These are phyloP conservation scores for Scheffersomyces quercinus DNA, from an alignment of 1,139 yeast species.

Conservation along the genomic window DNA sequence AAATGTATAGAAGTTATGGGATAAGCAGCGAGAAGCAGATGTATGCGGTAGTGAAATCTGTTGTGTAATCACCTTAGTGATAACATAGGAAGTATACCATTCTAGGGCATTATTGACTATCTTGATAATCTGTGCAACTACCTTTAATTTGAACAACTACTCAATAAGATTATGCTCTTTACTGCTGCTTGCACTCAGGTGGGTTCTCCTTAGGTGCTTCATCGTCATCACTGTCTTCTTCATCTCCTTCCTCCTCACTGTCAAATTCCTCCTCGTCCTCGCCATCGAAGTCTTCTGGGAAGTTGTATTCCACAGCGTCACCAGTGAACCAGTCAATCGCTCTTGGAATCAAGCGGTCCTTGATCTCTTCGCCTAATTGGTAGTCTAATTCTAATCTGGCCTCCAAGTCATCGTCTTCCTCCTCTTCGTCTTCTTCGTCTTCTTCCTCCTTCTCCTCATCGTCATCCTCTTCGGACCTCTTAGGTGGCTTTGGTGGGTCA, in stretches of 20 bases:
- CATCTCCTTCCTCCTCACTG: constrained; percentile 50
- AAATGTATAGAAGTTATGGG: too few relatives aligned
- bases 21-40: too few relatives aligned
- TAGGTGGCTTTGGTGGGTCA: constrained; percentile 86
- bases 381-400: constrained; percentile 88
- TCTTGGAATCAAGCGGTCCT: constrained; percentile 92
- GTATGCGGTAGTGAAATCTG: too few relatives aligned
- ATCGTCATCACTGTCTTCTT: constrained; percentile 38
- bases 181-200: constrained; percentile 85
- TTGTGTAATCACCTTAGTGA: too few relatives aligned
- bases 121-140: neutral
- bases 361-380: constrained; percentile 93
- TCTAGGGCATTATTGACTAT: too few relatives aligned
- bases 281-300: constrained; percentile 45
- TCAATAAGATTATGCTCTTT: constrained; percentile 7
- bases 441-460: constrained; percentile 33
- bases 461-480: constrained; percentile 45
- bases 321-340: constrained; percentile 99
- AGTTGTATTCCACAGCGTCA: constrained; percentile 73
- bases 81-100: too few relatives aligned
- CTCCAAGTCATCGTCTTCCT: constrained; percentile 70
- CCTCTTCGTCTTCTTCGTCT: constrained; percentile 41
- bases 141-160: neutral
- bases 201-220: constrained; percentile 57
- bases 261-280: constrained; percentile 46